A percentile compares a stretch with the other conserved stretches of the same genome.
Evolutionary conservation across 108 stramenopile species (phyloP).

Genomic region (Nitzschia sp.): DNA sequence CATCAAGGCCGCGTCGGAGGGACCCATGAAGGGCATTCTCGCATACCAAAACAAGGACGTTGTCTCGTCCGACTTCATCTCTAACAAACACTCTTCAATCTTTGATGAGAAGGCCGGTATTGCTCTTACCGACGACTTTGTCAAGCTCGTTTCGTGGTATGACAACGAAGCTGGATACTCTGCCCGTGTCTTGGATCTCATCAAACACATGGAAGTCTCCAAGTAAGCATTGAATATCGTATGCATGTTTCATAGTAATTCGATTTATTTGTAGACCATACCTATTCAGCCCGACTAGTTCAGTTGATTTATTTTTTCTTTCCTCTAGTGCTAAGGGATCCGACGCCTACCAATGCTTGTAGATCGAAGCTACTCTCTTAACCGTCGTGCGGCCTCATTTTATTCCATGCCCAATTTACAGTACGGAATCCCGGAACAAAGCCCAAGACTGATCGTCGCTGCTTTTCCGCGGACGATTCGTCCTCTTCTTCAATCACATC

Average conservation of each 20-base stretch:
- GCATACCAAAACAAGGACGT: conserved; percentile 94
- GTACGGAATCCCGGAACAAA: background rate
- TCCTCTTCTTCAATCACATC: background rate
- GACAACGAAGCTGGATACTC: conserved; percentile 98
- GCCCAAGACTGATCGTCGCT: background rate
- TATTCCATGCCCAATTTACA: background rate
- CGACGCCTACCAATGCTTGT: no score
- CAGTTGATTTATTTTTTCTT: no score
- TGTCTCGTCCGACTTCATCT: conserved; percentile 95
- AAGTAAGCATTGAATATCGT: conserved; percentile 67
- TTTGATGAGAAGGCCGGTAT: conserved; percentile 98
- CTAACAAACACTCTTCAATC: conserved; percentile 88
- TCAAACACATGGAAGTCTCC: conserved; percentile 91
- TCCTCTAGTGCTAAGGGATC: no score
- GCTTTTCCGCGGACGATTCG: background rate
- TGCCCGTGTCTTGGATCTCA: conserved; percentile 90
- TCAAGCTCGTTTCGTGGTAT: conserved; percentile 98
- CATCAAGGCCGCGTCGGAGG: conserved; percentile 94
- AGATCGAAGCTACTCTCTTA: no score
- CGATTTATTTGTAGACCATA: no score
- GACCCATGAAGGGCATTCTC: conserved; percentile 89
- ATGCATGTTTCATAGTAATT: no score
- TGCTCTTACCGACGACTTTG: conserved; percentile 95
- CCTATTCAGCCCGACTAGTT: no score
- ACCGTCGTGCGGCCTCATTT: background rate